Percentiles rank a stretch among this genome's conserved stretches.
These are phyloP conservation scores for Sugiyamaella japonica DNA, from an alignment of 1,139 yeast species.

Conservation along the genomic window DNA sequence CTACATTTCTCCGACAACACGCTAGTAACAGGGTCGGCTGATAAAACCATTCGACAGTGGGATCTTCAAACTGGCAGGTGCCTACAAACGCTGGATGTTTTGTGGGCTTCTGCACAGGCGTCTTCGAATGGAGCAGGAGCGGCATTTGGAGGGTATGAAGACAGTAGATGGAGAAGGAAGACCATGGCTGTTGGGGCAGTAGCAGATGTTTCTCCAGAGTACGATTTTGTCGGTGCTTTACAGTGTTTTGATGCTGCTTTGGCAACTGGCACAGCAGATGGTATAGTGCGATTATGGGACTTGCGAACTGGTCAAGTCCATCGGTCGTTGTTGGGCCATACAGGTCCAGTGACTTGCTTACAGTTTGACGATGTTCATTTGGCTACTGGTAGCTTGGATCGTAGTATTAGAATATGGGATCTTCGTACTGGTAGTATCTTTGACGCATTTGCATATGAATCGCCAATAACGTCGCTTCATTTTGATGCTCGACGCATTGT, in stretches of 20 bases:
- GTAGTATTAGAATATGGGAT: constrained; percentile 71
- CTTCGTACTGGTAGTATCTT: constrained; percentile 61
- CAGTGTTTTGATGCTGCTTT: constrained; percentile 71
- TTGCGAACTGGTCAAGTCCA: constrained; percentile 67
- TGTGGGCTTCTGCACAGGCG: constrained; percentile 52
- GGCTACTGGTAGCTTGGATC: constrained; percentile 64
- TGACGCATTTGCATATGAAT: constrained; percentile 59
- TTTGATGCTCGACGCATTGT: constrained; percentile 58
- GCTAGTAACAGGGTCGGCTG: constrained; percentile 59
- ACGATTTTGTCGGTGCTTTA: constrained; percentile 53
- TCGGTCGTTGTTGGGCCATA: constrained; percentile 66
- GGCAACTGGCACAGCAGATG: constrained; percentile 78
- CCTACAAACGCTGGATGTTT: constrained; percentile 59
- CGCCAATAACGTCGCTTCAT: constrained; percentile 52
- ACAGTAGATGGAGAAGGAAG: constrained; percentile 28
- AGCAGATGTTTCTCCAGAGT: constrained; percentile 9
- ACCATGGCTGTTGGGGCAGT: constrained; percentile 17
- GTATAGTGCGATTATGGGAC: constrained; percentile 75
- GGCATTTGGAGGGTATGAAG: constrained; percentile 24
- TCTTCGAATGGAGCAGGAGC: constrained; percentile 9
- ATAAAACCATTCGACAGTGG: constrained; percentile 62
- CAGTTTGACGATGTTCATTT: constrained; percentile 66
- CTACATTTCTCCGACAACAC: constrained; percentile 52
- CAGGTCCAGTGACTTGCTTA: constrained; percentile 65
- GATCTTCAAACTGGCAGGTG: constrained; percentile 58